phyloP scores from a whole-genome alignment of 2,329 filamentous ascomycete species.

The Colletotrichum sp. region DNA sequence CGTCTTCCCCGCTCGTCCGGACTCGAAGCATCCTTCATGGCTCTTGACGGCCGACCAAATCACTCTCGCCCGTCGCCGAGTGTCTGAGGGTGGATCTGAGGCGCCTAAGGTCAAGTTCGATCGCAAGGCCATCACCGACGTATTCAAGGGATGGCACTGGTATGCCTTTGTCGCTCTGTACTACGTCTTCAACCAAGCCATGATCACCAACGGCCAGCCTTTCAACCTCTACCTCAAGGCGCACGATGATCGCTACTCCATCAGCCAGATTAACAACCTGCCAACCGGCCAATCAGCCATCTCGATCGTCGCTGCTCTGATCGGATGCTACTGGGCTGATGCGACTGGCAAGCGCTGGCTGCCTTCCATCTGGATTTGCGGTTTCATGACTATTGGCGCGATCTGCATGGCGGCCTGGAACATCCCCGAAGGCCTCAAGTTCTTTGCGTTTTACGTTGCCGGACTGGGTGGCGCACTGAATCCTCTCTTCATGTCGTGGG shows the following conservation, averaged over 20 bases:
- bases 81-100: slow-evolving; percentile 28
- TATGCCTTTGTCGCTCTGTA: slow-evolving; percentile 40
- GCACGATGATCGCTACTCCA: slow-evolving; percentile 45
- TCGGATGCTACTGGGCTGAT: slow-evolving; percentile 64
- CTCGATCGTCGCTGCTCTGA: slow-evolving; percentile 63
- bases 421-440: slow-evolving; percentile 57
- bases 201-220: slow-evolving; percentile 40
- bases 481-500: slow-evolving; percentile 3
- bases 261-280: slow-evolving; percentile 60
- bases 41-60: slow-evolving; percentile 32
- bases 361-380: background rate
- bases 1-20: slow-evolving; percentile 29
- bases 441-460: slow-evolving; percentile 55
- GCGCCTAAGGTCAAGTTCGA: slow-evolving; percentile 35
- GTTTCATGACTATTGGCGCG: background rate
- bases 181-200: slow-evolving; percentile 52
- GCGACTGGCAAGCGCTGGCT: slow-evolving; percentile 70
- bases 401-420: slow-evolving; percentile 57
- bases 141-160: slow-evolving; percentile 41
- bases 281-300: slow-evolving; percentile 61
- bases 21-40: slow-evolving; percentile 30
- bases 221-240: slow-evolving; percentile 51
- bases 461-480: background rate
- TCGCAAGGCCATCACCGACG: slow-evolving; percentile 38
- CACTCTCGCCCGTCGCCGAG: slow-evolving; percentile 26